Evolutionary conservation across 176 grass and related monocot genomes (phyloP), one percentile per base, ranked within the genome.

Genomic region (Alloteropsis semialata): DNA sequence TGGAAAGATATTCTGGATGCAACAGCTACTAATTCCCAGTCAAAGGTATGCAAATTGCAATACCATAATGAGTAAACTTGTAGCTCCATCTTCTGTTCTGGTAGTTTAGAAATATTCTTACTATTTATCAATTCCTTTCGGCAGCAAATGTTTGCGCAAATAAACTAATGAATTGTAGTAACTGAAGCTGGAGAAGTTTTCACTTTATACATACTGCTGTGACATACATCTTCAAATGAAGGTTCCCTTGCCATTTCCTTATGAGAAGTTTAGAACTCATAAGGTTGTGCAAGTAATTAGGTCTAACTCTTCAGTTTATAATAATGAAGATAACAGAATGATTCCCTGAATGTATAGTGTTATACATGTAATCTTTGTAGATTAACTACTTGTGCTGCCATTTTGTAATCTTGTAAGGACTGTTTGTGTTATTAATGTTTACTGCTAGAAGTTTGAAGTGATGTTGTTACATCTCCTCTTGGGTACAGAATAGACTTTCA

Each of bases 1-100:
- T 98, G 96, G 96, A 92, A 87, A 86, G 96, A 86, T 84, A 93
- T 98, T 86, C 68, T 93, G 27, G 83, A 93, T 5, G 87, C 91
- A 72, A 84, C 77, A 22, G 55, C 76, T 46, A 65, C 79, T 33
- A 89, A 92, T 81, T 76, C 91, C 67, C 90, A 90, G 60, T 45
- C 75, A 67, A 91, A 88, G 90, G 92, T 98, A 91, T n/a, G 51
- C 32, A 25, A 76, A 72, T 56, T 62, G 60, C 63, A 53, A 43
- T 32, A 27, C 30, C 42, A 68, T 69, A 69, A 84, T 61, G 32
- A 69, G 68, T 79, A 41, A 74, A 57, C 11, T 70, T 62, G 27
- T 69, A 63, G 59, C 18, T 51, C 29, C 41, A 53, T 84, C 45
- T 72, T 86, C 42, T 37, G 53, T 77, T 65, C 29, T 77, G 62